Base-by-base conservation (phyloP, 768 basidiomycete genomes). In the Boletus insuetus region DNA sequence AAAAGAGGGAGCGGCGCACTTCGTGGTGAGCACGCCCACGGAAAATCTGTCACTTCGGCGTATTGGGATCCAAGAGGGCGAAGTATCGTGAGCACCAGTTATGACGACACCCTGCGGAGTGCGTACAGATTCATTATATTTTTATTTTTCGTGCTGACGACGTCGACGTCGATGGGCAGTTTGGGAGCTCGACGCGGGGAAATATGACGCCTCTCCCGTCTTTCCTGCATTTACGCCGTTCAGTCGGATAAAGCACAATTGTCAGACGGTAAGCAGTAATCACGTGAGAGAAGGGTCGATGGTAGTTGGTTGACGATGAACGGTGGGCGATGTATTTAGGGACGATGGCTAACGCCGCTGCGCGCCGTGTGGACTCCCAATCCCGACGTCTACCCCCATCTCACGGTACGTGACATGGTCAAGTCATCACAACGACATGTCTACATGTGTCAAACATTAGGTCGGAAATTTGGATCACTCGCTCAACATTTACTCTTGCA, bases 31-130 rank as follows among this genome's bases (percentile, higher is more conserved):
- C 87, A 81, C 77, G 68, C 67, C 14, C 91, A 94, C 64, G 79
- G 82, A 53, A 89, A 89, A 67, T 87, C 88, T 16, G 88, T 84
- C 43, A 92, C 86, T 58, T 85, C 91, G 16, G 91, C 88, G 0
- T 92, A 87, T 61, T 94, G 91, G 91, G 90, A 93, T 69, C 82
- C 90, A 3, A 76, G 85, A 53, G 91, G 91, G 4, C 80, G 87
- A 26, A 77, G 82, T 49, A 84, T 94, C 56, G 84, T 93, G 46
- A 91, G 89, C 68, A 94, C 91, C 6, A 85, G 86, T 66, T 94
- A 94, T 60, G 91, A 94, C 59, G 85, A 94, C 71, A 81, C 79
- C 3, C 59, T 94, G 35, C 77, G 89, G 62, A 62, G 91, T 92
- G 64, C 62, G 86, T 77, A 40, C 45, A 31, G 0, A 5, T 19